Evolutionary conservation across 108 stramenopile species (phyloP).

Genomic region (Cylindrotheca fusiformis): DNA sequence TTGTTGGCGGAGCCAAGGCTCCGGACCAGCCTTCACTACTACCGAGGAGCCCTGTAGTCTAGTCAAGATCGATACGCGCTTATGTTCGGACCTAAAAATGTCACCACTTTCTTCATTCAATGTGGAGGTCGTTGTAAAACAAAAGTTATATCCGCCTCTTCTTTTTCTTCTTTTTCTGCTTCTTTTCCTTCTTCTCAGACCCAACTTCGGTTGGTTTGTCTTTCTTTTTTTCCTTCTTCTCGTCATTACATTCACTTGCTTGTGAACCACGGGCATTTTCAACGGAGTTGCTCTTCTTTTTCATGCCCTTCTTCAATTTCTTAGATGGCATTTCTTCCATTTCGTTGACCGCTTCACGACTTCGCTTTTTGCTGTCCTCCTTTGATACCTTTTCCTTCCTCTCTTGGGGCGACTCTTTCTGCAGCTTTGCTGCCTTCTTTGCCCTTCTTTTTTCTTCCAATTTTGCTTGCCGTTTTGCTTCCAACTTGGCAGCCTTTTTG

Average conservation of each 20-base stretch:
- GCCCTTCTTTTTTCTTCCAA: constrained; percentile 60
- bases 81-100: no score
- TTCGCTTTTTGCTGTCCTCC: not conserved
- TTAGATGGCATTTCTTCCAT: not conserved
- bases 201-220: not conserved
- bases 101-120: no score
- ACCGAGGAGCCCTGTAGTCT: no score
- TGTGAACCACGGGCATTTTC: not conserved
- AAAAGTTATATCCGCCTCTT: no score
- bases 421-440: constrained; percentile 26
- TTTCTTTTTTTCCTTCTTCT: constrained; percentile 6
- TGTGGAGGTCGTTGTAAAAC: no score
- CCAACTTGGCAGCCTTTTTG: constrained; percentile 70
- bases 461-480: constrained; percentile 64
- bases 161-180: constrained; percentile 5
- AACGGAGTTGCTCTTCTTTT: not conserved
- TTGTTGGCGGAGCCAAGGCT: no score
- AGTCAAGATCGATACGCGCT: no score
- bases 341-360: not conserved
- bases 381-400: constrained; percentile 1
- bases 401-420: constrained; percentile 5
- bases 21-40: no score
- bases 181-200: no score
- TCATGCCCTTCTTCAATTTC: constrained; percentile 7
- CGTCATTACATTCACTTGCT: not conserved